phyloP scores from a whole-genome alignment of 148 eudicot genomes.

The Gaultheria prostrata region DNA sequence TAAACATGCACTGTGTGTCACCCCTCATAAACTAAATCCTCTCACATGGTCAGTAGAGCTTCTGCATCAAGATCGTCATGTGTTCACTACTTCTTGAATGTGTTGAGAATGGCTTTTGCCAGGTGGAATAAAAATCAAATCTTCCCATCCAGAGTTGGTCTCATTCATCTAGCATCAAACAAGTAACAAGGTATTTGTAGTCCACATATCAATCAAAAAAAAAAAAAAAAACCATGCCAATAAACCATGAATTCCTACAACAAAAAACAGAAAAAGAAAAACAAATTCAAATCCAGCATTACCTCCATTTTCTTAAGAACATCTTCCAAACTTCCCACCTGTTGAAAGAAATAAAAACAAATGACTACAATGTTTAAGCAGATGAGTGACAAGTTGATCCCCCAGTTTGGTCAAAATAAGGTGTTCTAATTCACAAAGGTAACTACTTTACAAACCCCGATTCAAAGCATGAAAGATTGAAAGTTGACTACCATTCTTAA shows the following conservation, averaged over 20 bases:
- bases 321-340: constrained; percentile 98
- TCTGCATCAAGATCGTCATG: constrained; percentile 32
- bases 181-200: neutral
- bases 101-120: constrained; percentile 93
- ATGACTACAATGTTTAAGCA: neutral
- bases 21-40: neutral
- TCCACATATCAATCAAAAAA: neutral
- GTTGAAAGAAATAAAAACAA: constrained; percentile 18
- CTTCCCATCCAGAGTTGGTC: constrained; percentile 91
- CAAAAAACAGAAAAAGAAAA: neutral
- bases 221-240: neutral
- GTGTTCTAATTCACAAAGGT: neutral
- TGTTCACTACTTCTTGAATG: constrained; percentile 66
- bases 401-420: neutral
- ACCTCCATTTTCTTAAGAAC: constrained; percentile 99
- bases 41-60: constrained; percentile 10
- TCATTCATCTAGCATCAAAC: constrained; percentile 54
- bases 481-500: neutral
- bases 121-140: constrained; percentile 88
- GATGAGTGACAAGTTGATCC: neutral
- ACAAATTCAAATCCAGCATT: constrained; percentile 3
- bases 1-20: constrained; percentile 3
- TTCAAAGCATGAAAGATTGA: neutral
- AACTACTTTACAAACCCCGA: neutral
- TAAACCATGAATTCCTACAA: neutral